Evolutionary conservation across 805 yeast genomes (phyloP), one percentile per base, ranked within the genome.

Genomic region (Ogataea angusta): DNA sequence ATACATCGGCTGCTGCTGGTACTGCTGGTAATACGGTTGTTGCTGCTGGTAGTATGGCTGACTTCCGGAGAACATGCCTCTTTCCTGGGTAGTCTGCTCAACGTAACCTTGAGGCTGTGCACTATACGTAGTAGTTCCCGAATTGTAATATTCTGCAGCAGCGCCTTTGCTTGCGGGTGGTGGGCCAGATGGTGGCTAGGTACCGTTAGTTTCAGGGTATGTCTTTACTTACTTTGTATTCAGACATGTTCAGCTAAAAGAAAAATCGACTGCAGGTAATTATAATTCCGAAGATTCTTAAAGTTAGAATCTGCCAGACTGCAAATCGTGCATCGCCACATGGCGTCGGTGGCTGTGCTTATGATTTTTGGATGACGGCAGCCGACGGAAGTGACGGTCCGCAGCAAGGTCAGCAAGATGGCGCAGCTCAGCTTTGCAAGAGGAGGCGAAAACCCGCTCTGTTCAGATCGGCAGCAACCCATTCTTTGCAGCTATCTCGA

Each of bases 61-160:
- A 10, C 32, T 36, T n/a, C 38, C 34, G 3, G 45, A 43, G 21
- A 38, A 43, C 28, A 41, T 23, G 10, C 47, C 47, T 29, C 47
- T 38, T 10, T 36, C 43, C 22, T 36, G 48, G 36, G 30, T 49
- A 30, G 36, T 30, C 43, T 25, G 42, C 27, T 26, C 52, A 41
- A 10, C n/a, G 25, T 34, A 33, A 18, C 31, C 43, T 15, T 35
- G 41, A 7, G 40, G 45, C 32, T 33, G 45, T 18, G 33, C 19
- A 12, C 32, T 29, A 19, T 40, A 41, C 12, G 18, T 34, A 21
- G 25, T 19, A 7, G 38, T 24, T 12, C 48, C 48, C 2, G 45
- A 16, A 17, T 44, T 44, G 35, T 44, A 44, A 24, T 44, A 44
- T 13, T 44, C 48, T 4, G 48, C 48, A 7, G 48, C 48, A 12